Evolutionary conservation across 2,329 filamentous ascomycete genomes (phyloP).

Genomic region (Pestalotiopsis sp.): DNA sequence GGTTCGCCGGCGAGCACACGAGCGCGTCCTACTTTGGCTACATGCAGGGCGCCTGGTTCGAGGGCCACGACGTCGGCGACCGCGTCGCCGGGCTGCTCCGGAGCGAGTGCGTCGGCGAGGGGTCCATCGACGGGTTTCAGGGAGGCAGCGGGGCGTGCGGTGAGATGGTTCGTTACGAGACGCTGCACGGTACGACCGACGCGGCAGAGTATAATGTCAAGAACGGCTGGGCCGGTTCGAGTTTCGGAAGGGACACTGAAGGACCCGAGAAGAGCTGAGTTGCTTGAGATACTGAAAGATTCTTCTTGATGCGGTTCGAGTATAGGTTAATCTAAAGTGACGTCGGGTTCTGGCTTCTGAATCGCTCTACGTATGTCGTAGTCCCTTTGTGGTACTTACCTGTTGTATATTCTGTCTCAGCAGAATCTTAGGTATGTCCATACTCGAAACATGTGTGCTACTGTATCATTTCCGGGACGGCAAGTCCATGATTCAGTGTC

Average conservation of each 20-base stretch:
- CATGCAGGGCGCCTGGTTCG: constrained; percentile 63
- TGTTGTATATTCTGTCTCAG: not conserved
- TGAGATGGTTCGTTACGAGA: constrained; percentile 28
- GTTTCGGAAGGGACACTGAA: constrained; percentile 23
- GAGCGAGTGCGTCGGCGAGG: not conserved
- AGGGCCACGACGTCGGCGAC: constrained; percentile 53
- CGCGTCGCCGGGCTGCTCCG: constrained; percentile 33
- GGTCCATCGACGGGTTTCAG: constrained; percentile 32
- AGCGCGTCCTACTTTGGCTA: constrained; percentile 68
- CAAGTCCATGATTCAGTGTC: not conserved
- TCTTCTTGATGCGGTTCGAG: not conserved
- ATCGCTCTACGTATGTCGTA: not conserved
- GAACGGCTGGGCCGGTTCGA: constrained; percentile 41
- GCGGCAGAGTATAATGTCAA: constrained; percentile 32
- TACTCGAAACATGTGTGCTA: not conserved
- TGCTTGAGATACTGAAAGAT: not conserved
- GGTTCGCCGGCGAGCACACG: constrained; percentile 68
- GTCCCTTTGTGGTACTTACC: not conserved
- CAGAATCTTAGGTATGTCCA: not conserved
- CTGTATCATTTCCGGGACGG: not conserved
- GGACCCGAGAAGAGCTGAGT: not conserved
- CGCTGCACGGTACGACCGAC: constrained; percentile 38
- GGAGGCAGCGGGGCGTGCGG: constrained; percentile 23
- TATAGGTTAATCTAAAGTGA: not conserved
- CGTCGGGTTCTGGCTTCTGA: not conserved